Evolutionary conservation across 495 filamentous ascomycete species (phyloP), one percentile per base, ranked within the genome.

Genomic region (Aspergillus heteromorphus): DNA sequence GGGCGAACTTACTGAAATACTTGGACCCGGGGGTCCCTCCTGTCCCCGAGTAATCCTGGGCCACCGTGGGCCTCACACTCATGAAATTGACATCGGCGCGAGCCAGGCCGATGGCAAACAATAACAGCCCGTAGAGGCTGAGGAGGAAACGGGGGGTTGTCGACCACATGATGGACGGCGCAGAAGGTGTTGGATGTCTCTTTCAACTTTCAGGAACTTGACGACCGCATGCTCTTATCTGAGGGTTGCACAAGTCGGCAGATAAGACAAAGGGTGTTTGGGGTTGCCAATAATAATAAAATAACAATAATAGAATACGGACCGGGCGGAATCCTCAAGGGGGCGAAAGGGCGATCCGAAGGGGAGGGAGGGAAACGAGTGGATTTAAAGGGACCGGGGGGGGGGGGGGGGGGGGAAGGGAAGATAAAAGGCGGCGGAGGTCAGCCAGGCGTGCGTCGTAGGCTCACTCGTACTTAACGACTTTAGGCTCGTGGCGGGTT

Each of bases 1-100:
- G 29, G 13, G 45, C 20, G 20, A 30, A 76, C 82, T 70, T 64
- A 85, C 81, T 76, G 63, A 83, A 85, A 59, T 84, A 84, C 73
- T 85, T 84, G 4, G 48, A 27, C 8, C 30, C 57, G n/a, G 48
- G 75, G 62, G 79, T 75, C 4, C 71, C 69, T 29, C 59, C 64
- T 49, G 63, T 69, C 23, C 74, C 77, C 45, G 74, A 73, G 63
- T 76, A 78, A 40, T 79, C 74, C 45, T 77, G 73, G 36, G 67
- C 72, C 55, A 75, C 59, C 41, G 57, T 65, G 10, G 70, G 62
- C 50, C 76, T 63, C 45, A 78, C 73, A 34, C 70, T 72, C 54
- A 72, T 65, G 47, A 78, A 79, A 59, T 73, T 58, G 25, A 67
- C 61, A 34, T 73, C 60, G 51, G 48, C 34, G 6, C 55, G 48